Base-by-base conservation (phyloP, 768 basidiomycete genomes). In the Kwoniella sp. region DNA sequence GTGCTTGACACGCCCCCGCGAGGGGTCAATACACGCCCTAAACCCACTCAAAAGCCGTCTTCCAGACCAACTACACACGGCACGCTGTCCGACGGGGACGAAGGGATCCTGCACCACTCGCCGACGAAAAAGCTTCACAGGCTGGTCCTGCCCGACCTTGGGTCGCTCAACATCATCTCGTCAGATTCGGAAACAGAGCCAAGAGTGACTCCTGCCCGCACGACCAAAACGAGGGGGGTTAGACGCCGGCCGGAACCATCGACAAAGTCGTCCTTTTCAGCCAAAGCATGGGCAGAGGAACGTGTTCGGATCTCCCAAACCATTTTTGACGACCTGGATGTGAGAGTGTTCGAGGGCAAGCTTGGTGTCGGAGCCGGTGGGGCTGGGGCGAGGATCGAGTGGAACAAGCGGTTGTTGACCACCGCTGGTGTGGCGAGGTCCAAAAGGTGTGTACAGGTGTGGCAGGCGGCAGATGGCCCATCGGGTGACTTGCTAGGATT, bases 361-460 rank as follows among this genome's bases (percentile, higher is more conserved):
- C 41, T 77, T 25, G 73, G 65, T 4, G 22, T 23, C 5, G 63
- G 63, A 17, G 59, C 51, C 6, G 50, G 32, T 5, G 65, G 63
- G 20, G 60, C 51, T 6, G 54, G 49, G 5, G 58, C 65, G 6
- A 50, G 25, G 43, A 54, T 75, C 3, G 68, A 69, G 36, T 77
- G 76, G 76, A 75, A 64, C 43, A 70, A 70, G 26, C 58, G 69
- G 53, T 43, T 77, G 42, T 61, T 73, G 57, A 76, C 73, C 5
- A 77, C 76, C n/a, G 76, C 76, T 6, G 76, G 76, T 0, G 56
- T 70, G 29, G 76, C 76, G 3, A 65, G 53, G 29, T 63, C 56
- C 51, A 72, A 64, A 27, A 60, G 46, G 73, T 73, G 38, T 27
- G 59, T 61, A n/a, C 33, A 6, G 34, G 15, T 34, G 25, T 25